Base-by-base conservation (phyloP, 2,329 filamentous ascomycete species). In the Microdochium nivale region DNA sequence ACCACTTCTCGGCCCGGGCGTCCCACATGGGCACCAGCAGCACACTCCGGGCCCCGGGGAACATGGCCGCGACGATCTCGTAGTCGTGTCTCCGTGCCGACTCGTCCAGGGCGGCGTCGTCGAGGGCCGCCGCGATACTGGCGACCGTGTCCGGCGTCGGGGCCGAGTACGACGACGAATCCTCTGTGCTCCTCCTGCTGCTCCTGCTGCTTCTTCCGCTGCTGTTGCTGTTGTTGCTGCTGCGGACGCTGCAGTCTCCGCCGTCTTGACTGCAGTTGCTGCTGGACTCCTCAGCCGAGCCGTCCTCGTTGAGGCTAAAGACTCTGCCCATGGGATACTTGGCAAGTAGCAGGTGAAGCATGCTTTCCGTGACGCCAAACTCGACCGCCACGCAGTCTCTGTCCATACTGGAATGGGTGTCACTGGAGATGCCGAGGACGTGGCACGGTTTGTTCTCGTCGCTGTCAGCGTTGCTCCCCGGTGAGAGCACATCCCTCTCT, bases 11-110 rank as follows among this genome's bases (percentile, higher is more conserved):
- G 51, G 66, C 67, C 7, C 68, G 62, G 0, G 67, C 55, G 50
- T 77, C 72, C 74, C 75, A 79, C 0, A 79, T 57, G 0, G 76
- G 76, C 1, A 77, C 63, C 40, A 77, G 69, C 0, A 70, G 70
- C 0, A 79, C 61, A 23, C 72, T 76, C 3, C 74, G 64, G 1
- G 74, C 74, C 0, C 65, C 66, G 0, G 74, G 69, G 7, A 79
- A 71, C 0, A 67, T 59, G 2, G 60, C 53, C 0, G 62, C 53
- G 2, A 77, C 60, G 3, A 62, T 50, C 8, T 56, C 56, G 13
- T 54, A 61, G 46, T 70, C 68, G 2, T 57, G 60, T 7, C 47
- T 51, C 16, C 52, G 54, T 3, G 52, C 53, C 25, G 30, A 47
- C 27, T 30, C 27, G 27, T 30, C 27, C 27, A 30, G 27, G 27